Conservation (phyloP, 176 grass and related monocot species). For the Thinopyrum elongatum region DNA sequence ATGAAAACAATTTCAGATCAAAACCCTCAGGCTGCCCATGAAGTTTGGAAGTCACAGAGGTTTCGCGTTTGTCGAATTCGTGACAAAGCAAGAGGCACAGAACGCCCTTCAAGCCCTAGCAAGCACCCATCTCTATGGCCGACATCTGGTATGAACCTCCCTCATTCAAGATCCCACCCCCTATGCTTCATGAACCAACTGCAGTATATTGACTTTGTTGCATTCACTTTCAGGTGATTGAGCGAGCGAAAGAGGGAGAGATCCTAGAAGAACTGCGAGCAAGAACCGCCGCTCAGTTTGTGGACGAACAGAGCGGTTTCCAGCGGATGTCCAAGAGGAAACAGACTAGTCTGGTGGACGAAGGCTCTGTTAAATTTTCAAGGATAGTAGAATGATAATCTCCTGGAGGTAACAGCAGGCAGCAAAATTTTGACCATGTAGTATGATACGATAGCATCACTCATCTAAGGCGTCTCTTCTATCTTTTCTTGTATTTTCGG, state of each 20-base stretch:
- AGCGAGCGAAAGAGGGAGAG: constrained; percentile 87
- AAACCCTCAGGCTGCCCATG: constrained; percentile 84
- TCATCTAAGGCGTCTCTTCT: background rate
- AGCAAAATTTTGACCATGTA: constrained; percentile 25
- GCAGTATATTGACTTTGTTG: background rate
- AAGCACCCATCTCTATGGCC: constrained; percentile 88
- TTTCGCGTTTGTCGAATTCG: constrained; percentile 87
- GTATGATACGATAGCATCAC: background rate
- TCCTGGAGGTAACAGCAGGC: background rate
- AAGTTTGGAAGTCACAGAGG: constrained; percentile 91
- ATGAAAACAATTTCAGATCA: constrained; percentile 53
- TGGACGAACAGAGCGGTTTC: constrained; percentile 64
- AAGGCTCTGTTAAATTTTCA: constrained; percentile 66
- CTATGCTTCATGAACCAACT: background rate
- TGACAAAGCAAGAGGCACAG: constrained; percentile 92
- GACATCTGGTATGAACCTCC: constrained; percentile 64
- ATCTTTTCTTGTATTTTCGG: background rate
- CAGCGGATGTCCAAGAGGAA: constrained; percentile 73
- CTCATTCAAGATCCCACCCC: background rate
- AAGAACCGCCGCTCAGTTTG: constrained; percentile 76
- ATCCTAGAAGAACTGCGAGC: constrained; percentile 87
- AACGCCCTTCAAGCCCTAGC: constrained; percentile 73
- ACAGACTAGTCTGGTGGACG: constrained; percentile 53
- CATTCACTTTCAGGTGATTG: constrained; percentile 62
- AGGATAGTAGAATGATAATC: constrained; percentile 67